These are phyloP conservation scores for Didymella sp. DNA, from an alignment of 2,329 filamentous ascomycete species.

Conservation along the genomic window DNA sequence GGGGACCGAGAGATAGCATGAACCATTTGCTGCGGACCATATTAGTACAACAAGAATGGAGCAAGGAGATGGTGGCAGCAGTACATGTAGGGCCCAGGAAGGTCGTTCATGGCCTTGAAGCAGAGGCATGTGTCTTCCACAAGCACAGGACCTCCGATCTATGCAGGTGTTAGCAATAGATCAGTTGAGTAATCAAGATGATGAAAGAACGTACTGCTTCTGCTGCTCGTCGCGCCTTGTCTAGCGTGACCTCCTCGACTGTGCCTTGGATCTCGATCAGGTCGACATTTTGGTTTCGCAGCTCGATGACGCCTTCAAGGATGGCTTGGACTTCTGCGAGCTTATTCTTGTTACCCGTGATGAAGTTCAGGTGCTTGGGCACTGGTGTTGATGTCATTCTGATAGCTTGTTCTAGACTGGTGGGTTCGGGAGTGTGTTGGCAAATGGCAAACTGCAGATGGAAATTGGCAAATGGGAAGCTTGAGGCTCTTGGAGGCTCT, in stretches of 20 bases:
- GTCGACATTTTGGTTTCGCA: conserved; percentile 78
- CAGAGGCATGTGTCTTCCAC: conserved; percentile 96
- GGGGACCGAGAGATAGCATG: conserved; percentile 79
- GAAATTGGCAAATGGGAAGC: conserved; percentile 1
- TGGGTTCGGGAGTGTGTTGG: background rate
- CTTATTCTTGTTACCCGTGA: conserved; percentile 96
- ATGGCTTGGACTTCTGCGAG: conserved; percentile 88
- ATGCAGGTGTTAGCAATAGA: conserved; percentile 12
- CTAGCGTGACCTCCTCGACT: conserved; percentile 86
- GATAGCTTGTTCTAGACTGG: background rate
- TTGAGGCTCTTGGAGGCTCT: conserved; percentile 13
- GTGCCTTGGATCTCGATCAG: conserved; percentile 90
- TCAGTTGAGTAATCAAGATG: background rate
- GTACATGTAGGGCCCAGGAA: conserved; percentile 96
- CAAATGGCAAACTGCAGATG: background rate
- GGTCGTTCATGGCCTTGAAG: conserved; percentile 87
- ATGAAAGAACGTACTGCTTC: conserved; percentile 65
- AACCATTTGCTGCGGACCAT: conserved; percentile 83
- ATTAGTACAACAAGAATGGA: conserved; percentile 3
- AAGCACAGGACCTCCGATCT: conserved; percentile 86
- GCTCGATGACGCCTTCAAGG: conserved; percentile 71
- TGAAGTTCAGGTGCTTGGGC: conserved; percentile 77
- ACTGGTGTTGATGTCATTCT: conserved; percentile 28
- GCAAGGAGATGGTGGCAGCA: background rate
- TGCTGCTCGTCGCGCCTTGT: conserved; percentile 86